These are phyloP conservation scores for Artemisia tridentata DNA, from an alignment of 129 eudicot species.

Conservation along the genomic window DNA sequence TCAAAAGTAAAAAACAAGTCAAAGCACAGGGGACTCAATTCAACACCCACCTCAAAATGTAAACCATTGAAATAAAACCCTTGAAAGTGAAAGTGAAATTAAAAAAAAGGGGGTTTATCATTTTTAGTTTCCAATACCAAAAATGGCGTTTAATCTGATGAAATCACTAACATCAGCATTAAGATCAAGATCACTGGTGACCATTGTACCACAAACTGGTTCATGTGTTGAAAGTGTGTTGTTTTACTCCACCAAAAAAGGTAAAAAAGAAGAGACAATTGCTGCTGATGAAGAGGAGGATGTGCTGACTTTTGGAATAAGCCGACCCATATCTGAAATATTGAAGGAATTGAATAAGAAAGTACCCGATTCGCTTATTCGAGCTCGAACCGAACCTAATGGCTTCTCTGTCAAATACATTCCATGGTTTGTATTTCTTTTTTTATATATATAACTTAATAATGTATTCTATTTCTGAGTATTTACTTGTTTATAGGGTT, in stretches of 20 bases:
- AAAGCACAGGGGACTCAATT: not conserved
- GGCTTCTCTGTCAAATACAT: conserved; percentile 65
- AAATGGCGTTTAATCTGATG: conserved; percentile 34
- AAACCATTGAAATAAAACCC: conserved; percentile 27
- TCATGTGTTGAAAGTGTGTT: not conserved
- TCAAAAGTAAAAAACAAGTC: not conserved
- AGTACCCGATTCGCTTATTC: conserved; percentile 75
- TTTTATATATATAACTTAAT: no score
- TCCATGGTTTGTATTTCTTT: conserved; percentile 54
- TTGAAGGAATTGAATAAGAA: conserved; percentile 84
- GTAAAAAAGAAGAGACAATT: conserved; percentile 24
- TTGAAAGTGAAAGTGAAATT: not conserved
- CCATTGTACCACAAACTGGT: not conserved
- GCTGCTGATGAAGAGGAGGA: conserved; percentile 27
- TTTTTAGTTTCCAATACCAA: not conserved
- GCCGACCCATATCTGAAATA: conserved; percentile 75
- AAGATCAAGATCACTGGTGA: conserved; percentile 11
- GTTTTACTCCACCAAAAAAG: conserved; percentile 32
- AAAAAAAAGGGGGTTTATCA: conserved; percentile 9
- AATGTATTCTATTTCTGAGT: not conserved
- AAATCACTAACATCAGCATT: conserved; percentile 32
- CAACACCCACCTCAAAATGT: no score
- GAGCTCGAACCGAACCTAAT: conserved; percentile 44
- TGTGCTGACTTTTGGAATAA: conserved; percentile 60
- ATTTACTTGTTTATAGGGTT: not conserved